phyloP scores from a whole-genome alignment of 345 rosid genomes.

The Eucalyptus marginata region DNA sequence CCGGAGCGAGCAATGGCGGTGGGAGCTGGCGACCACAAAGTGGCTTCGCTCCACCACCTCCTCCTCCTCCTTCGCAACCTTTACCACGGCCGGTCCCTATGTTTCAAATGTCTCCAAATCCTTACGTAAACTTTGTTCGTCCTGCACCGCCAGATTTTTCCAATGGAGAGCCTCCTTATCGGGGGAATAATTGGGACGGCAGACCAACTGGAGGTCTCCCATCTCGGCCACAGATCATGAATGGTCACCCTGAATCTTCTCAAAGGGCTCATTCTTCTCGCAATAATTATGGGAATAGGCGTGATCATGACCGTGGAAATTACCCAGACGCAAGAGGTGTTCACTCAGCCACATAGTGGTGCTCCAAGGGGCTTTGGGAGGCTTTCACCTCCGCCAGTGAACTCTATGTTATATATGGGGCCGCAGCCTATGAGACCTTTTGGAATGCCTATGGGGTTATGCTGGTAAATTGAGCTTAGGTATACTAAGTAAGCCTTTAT shows the following conservation, averaged over 20 bases:
- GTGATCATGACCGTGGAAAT: conserved; percentile 42
- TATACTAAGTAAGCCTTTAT: neutral
- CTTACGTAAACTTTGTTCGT: conserved; percentile 15
- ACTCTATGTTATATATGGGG: conserved; percentile 11
- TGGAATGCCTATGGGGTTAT: conserved; percentile 9
- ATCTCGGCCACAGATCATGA: conserved; percentile 20
- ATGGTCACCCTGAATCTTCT: conserved; percentile 26
- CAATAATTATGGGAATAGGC: conserved; percentile 28
- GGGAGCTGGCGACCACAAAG: conserved; percentile 4
- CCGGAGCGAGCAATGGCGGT: neutral
- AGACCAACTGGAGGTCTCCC: conserved; percentile 29
- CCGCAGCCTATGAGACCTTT: conserved; percentile 8
- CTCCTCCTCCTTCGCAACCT: conserved; percentile 14
- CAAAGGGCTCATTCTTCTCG: conserved; percentile 36
- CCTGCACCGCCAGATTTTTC: conserved; percentile 13
- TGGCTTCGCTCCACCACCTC: conserved; percentile 7
- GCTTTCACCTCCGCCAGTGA: conserved; percentile 21
- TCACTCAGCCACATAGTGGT: conserved; percentile 29
- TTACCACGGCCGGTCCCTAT: conserved; percentile 38
- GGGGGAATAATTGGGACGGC: conserved; percentile 26
- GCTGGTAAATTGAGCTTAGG: neutral
- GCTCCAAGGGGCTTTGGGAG: conserved; percentile 33
- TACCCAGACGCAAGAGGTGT: conserved; percentile 28
- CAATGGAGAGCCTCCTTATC: conserved; percentile 16
- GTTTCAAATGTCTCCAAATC: conserved; percentile 14